Conservation (phyloP, 257 asterid genomes). For the Datura wrightii region DNA sequence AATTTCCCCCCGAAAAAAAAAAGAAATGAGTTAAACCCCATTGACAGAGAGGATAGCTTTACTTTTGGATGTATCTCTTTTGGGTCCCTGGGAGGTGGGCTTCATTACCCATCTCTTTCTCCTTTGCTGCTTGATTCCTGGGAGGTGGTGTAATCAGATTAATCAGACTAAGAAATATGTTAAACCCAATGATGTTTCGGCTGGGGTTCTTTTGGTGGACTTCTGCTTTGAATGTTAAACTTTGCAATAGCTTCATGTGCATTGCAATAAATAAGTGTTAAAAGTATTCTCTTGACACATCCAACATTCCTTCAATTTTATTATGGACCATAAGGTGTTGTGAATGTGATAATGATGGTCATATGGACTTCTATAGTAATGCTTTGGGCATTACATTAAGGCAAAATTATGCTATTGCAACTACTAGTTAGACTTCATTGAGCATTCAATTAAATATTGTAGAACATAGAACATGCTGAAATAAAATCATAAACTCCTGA, state of each 20-base stretch:
- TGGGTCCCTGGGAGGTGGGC: background rate
- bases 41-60: background rate
- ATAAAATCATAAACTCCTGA: constrained; percentile 15
- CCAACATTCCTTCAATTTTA: background rate
- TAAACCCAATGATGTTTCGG: background rate
- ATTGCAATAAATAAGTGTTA: background rate
- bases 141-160: constrained; percentile 8
- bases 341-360: constrained; percentile 13
- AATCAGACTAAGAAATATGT: background rate
- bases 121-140: constrained; percentile 7
- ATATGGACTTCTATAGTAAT: constrained; percentile 13
- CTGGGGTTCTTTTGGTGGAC: background rate
- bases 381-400: constrained; percentile 11
- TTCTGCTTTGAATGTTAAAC: constrained; percentile 15
- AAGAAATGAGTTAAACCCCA: constrained; percentile 7
- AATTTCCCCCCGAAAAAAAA: background rate
- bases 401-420: constrained; percentile 22
- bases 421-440: constrained; percentile 18
- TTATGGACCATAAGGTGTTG: background rate
- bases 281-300: constrained; percentile 12
- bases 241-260: background rate
- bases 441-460: background rate
- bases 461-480: background rate
- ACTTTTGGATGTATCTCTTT: background rate
- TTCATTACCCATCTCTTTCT: constrained; percentile 18